Evolutionary conservation across 2,329 filamentous ascomycete genomes (phyloP).

Genomic region (Phoma sp.): DNA sequence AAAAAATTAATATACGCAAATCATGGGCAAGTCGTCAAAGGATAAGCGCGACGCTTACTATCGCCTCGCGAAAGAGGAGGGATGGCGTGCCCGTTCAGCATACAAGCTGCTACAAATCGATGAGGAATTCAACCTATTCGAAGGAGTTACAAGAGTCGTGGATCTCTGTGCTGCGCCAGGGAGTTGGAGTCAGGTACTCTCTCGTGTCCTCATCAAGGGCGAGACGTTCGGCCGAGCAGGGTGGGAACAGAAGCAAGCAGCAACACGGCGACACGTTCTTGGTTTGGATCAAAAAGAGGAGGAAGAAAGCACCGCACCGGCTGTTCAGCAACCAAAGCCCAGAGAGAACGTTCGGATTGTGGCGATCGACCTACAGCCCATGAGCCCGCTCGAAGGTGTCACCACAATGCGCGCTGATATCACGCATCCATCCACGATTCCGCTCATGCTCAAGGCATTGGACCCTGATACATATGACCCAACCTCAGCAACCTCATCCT

Average conservation of each 20-base stretch:
- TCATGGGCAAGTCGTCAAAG: constrained; percentile 96
- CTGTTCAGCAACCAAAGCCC: constrained; percentile 48
- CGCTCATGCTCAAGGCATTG: constrained; percentile 82
- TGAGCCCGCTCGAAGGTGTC: constrained; percentile 91
- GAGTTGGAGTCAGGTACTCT: constrained; percentile 97
- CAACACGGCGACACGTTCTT: constrained; percentile 67
- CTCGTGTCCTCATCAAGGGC: constrained; percentile 88
- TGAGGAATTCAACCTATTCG: constrained; percentile 93
- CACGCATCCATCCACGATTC: constrained; percentile 93
- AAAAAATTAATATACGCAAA: background rate
- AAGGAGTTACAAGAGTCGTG: constrained; percentile 87
- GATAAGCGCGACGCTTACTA: constrained; percentile 99
- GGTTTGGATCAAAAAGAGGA: constrained; percentile 31
- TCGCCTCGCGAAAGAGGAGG: constrained; percentile 96
- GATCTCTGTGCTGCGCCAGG: constrained; percentile 95
- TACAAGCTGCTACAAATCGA: constrained; percentile 98
- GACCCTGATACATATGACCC: constrained; percentile 67
- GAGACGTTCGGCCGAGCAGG: constrained; percentile 86
- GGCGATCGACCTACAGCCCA: constrained; percentile 93
- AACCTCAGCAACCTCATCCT: constrained; percentile 59
- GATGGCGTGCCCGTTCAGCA: constrained; percentile 93
- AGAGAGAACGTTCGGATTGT: constrained; percentile 88
- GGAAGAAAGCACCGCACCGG: constrained; percentile 17
- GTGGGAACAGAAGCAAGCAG: constrained; percentile 83
- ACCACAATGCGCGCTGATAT: constrained; percentile 93